Evolutionary conservation across 768 basidiomycete species (phyloP), one percentile per base, ranked within the genome.

Genomic region (Calocybe cyanea): DNA sequence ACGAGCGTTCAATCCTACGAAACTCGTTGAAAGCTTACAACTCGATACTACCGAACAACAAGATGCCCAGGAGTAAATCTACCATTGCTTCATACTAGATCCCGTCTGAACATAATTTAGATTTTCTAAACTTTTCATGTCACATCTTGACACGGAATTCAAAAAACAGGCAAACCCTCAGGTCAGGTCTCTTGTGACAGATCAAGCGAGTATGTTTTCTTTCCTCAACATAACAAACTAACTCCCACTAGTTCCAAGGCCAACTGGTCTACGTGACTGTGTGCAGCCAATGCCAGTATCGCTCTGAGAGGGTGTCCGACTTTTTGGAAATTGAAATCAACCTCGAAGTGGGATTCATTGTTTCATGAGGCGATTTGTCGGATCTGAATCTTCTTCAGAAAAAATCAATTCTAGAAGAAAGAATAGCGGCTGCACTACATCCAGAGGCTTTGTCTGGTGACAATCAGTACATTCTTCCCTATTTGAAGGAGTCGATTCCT

Each of bases 101-200:
- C 28, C 11, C 17, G 7, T 14, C 24, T 14, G 10, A 24, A 20
- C 15, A 9, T 19, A 11, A 38, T 23, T 21, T 59, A 94, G 92
- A 60, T 95, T 97, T 61, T 92, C 91, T 2, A 97, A 97, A 57
- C 75, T 97, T 14, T 95, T 97, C 65, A 87, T 97, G 79, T 81
- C 83, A 10, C 85, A 92, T 58, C 73, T 97, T 25, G 89, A 91
- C 51, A 73, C 72, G 6, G 91, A 96, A 64, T 96, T 96, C 63
- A 77, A 81, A 64, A 91, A 88, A 60, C 92, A 96, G 57, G 67
- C 73, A 1, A 68, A 76, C 35, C 75, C 79, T 4, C 64, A 68
- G 7, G 68, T 94, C 14, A 79, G 74, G 52, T 78, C 80, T 2
- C 73, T 96, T 9, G 72, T 97, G 46, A 73, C 80, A 4, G 75